Evolutionary conservation across 2,329 filamentous ascomycete genomes (phyloP).

Genomic region (Neonectria ditissima): DNA sequence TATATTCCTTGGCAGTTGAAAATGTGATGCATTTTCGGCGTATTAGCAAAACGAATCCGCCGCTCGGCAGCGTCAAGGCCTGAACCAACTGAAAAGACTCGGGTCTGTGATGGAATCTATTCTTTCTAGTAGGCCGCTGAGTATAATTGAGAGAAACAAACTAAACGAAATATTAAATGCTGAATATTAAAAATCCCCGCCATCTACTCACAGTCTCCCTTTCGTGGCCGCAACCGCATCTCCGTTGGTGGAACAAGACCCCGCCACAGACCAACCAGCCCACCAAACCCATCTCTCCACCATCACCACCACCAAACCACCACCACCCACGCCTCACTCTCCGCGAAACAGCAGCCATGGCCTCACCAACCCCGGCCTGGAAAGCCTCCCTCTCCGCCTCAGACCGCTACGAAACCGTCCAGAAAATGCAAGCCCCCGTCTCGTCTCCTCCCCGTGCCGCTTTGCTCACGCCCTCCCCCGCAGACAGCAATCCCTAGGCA

Average conservation of each 20-base stretch:
- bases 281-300: background rate
- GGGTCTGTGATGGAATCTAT: background rate
- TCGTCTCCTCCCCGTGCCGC: background rate
- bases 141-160: too few species aligned
- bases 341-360: conserved; percentile 25
- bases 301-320: conserved; percentile 1
- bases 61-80: conserved; percentile 27
- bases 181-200: too few species aligned
- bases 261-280: background rate
- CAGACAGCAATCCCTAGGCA: conserved; percentile 48
- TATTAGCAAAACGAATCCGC: conserved; percentile 29
- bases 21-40: too few species aligned
- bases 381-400: conserved; percentile 65
- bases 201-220: too few species aligned
- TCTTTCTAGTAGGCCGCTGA: background rate
- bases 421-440: conserved; percentile 54
- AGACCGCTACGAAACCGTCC: conserved; percentile 72
- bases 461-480: conserved; percentile 7
- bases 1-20: too few species aligned
- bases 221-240: background rate
- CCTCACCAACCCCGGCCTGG: conserved; percentile 56
- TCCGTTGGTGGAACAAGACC: background rate
- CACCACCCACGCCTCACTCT: background rate
- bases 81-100: background rate
- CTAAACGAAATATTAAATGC: too few species aligned